A percentile compares a stretch with the other conserved stretches of the same genome.
phyloP scores from a whole-genome alignment of 148 eudicot species.

The Chenopodium quinoa region DNA sequence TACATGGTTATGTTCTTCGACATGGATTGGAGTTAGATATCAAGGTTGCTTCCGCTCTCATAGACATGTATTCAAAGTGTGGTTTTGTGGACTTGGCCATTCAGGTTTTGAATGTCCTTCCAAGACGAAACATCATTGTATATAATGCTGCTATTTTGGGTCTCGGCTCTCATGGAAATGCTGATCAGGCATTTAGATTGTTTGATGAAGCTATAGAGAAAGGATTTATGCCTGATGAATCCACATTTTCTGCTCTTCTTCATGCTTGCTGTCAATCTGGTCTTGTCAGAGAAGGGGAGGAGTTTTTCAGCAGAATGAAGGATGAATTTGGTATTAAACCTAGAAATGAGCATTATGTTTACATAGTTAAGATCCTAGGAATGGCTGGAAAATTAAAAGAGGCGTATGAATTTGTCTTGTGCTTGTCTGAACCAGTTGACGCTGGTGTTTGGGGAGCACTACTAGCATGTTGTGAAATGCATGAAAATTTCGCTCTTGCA shows the following conservation, averaged over 20 bases:
- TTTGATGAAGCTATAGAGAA: constrained; percentile 44
- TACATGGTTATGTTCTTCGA: constrained; percentile 67
- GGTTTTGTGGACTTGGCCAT: constrained; percentile 62
- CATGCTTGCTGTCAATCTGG: constrained; percentile 79
- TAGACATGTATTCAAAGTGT: constrained; percentile 85
- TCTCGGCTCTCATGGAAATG: constrained; percentile 66
- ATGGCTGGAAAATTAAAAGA: constrained; percentile 69
- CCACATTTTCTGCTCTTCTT: constrained; percentile 72
- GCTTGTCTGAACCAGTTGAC: constrained; percentile 55
- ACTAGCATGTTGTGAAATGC: constrained; percentile 69
- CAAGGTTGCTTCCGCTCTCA: constrained; percentile 66
- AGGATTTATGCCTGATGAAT: constrained; percentile 59
- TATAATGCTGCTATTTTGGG: constrained; percentile 62
- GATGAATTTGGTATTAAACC: constrained; percentile 56
- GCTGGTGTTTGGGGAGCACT: constrained; percentile 84
- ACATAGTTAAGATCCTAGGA: constrained; percentile 75
- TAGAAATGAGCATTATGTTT: constrained; percentile 68
- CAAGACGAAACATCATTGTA: constrained; percentile 40
- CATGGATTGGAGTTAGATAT: constrained; percentile 49
- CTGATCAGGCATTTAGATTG: constrained; percentile 45
- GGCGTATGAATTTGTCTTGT: constrained; percentile 52
- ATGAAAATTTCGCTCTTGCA: constrained; percentile 52
- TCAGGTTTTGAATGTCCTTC: constrained; percentile 39
- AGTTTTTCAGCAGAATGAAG: constrained; percentile 50
- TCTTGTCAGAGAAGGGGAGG: constrained; percentile 52